Base-by-base conservation (phyloP, 306 rosid species). In the Vigna unguiculata region DNA sequence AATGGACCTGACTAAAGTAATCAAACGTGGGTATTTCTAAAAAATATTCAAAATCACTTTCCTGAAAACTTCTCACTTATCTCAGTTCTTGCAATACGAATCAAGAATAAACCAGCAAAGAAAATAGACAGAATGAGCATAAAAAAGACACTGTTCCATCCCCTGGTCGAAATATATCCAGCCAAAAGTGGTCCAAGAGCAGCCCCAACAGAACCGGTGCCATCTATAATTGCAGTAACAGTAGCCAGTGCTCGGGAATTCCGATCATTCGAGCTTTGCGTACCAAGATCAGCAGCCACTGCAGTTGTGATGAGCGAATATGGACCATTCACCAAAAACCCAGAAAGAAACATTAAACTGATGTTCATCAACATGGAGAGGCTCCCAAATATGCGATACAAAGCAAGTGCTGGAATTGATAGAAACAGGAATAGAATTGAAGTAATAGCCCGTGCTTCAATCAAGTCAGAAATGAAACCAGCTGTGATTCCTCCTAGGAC, bases 201-300 rank as follows among this genome's bases (percentile, higher is more conserved):
- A 67, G 96, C 96, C 68, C 97, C 98, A 72, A 87, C 87, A 12
- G 95, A 93, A 41, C 98, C 98, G 28, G 98, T 93, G 21, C 98
- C 98, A 76, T 93, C 98, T 66, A 93, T 93, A 65, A 93, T 93
- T 20, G 98, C 97, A 16, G 91, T 91, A 30, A 93, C 97, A 6
- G 98, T 93, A 14, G 98, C 98, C 68, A 93, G 78, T 7, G 97
- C 97, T 0, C 97, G 84, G 32, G 85, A 84, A 72, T 72, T 84
- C 53, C 92, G 88, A 68, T 69, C 72, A 40, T 83, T 79, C 65
- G 17, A 5, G 78, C 75, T 80, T 72, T 93, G 96, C 0, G 91
- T 90, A 46, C 97, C 96, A n/a, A 91, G 96, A 86, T 93, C 98
- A 30, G 98, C 85, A 30, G 98, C 96, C 66, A 96, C 99, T 10